These are phyloP conservation scores for Hyparrhenia diplandra DNA, from an alignment of 176 grass and related monocot species.

Conservation along the genomic window DNA sequence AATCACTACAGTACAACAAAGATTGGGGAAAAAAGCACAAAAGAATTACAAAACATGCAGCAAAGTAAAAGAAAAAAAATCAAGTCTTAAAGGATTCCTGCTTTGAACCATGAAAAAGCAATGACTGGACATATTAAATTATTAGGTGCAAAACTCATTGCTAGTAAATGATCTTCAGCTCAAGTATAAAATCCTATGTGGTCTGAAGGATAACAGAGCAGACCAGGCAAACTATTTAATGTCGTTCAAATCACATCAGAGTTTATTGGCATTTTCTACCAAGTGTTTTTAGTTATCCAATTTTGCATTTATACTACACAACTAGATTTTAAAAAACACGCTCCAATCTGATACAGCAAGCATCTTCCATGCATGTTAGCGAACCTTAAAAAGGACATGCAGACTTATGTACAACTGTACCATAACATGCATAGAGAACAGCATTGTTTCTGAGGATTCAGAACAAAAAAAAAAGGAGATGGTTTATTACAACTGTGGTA, in stretches of 20 bases:
- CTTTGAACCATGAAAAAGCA: neutral
- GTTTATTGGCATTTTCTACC: slow-evolving; percentile 6
- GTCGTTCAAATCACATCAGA: neutral
- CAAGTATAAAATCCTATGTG: neutral
- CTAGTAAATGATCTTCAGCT: neutral
- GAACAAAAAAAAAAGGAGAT: slow-evolving; percentile 4
- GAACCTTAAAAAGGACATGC: neutral
- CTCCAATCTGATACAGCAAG: neutral
- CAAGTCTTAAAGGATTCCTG: neutral
- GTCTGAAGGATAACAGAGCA: neutral
- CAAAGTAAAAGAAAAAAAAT: no score
- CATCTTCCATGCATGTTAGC: neutral
- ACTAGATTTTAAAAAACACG: neutral
- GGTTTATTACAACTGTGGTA: neutral
- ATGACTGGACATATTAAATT: neutral
- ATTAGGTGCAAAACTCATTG: neutral
- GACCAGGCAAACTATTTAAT: neutral
- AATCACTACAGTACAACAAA: neutral
- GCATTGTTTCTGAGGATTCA: neutral
- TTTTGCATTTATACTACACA: neutral
- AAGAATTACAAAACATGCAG: slow-evolving; percentile 8
- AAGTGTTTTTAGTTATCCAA: neutral
- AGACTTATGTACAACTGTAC: neutral
- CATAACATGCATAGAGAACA: neutral
- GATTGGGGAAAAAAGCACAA: neutral